phyloP scores from a whole-genome alignment of 1,139 yeast genomes.

The Magnusiomyces starmeri region DNA sequence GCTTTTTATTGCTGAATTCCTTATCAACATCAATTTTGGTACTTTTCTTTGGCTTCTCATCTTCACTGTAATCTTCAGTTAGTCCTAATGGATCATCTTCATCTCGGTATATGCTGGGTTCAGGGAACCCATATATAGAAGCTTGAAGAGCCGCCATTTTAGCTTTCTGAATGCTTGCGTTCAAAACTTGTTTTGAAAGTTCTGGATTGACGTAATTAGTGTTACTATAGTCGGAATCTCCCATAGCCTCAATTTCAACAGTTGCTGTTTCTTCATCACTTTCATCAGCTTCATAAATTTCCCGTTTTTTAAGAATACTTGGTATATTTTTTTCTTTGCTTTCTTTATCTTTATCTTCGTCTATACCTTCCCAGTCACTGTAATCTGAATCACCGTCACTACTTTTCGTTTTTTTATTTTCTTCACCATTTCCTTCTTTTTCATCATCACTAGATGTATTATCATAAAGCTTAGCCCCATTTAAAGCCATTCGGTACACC shows the following conservation, averaged over 20 bases:
- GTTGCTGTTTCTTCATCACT: constrained; percentile 24
- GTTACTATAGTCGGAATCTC: constrained; percentile 13
- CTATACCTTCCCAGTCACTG: constrained; percentile 34
- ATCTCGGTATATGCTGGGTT: constrained; percentile 21
- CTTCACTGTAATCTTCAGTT: constrained; percentile 17
- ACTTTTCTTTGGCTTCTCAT: constrained; percentile 2
- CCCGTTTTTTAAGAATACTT: constrained; percentile 64
- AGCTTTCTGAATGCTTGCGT: constrained; percentile 33
- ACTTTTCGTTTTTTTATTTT: background rate
- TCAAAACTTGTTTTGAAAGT: constrained; percentile 31
- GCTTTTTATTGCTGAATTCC: constrained; percentile 1
- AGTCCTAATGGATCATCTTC: constrained; percentile 10
- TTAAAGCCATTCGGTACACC: constrained; percentile 11
- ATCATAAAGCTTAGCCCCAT: constrained; percentile 1
- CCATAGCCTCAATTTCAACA: constrained; percentile 30
- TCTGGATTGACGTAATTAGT: constrained; percentile 28
- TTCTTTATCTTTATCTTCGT: constrained; percentile 31
- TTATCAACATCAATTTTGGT: constrained; percentile 3
- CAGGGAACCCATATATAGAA: constrained; percentile 19
- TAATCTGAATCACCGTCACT: constrained; percentile 17
- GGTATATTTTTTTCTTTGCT: constrained; percentile 17
- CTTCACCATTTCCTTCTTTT: constrained; percentile 3
- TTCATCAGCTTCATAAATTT: constrained; percentile 31
- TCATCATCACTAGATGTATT: constrained; percentile 11
- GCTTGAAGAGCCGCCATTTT: constrained; percentile 29